Evolutionary conservation across 305 asterid genomes (phyloP).

Genomic region (Rubia peregrina): DNA sequence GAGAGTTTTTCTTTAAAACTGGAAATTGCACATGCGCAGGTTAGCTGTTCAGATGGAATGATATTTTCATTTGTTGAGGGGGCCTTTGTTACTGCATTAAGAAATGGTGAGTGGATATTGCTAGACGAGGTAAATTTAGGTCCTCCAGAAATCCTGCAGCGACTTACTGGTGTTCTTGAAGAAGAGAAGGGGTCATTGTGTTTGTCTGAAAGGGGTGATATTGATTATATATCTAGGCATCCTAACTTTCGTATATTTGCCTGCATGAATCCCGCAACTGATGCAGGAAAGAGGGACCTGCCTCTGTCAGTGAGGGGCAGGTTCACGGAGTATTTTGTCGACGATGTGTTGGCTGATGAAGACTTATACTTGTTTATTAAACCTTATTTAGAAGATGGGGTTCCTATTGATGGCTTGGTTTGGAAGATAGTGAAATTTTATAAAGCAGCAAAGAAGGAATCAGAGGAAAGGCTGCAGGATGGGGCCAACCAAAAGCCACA

Average conservation of each 20-base stretch:
- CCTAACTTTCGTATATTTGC: slow-evolving; percentile 82
- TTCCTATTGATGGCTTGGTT: slow-evolving; percentile 30
- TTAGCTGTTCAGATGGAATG: slow-evolving; percentile 73
- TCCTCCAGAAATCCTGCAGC: slow-evolving; percentile 96
- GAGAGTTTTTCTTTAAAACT: slow-evolving; percentile 51
- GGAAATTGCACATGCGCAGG: slow-evolving; percentile 58
- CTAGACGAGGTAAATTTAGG: slow-evolving; percentile 99
- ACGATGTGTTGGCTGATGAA: slow-evolving; percentile 80
- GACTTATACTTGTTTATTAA: slow-evolving; percentile 69
- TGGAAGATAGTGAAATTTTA: slow-evolving; percentile 60
- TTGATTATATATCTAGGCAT: slow-evolving; percentile 58
- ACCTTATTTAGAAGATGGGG: slow-evolving; percentile 50
- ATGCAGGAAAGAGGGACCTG: slow-evolving; percentile 97
- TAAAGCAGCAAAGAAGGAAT: slow-evolving; percentile 65
- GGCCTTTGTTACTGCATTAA: slow-evolving; percentile 79
- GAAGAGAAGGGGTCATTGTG: slow-evolving; percentile 83
- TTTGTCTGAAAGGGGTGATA: slow-evolving; percentile 95
- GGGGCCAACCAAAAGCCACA: slow-evolving; percentile 99
- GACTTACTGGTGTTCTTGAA: slow-evolving; percentile 87
- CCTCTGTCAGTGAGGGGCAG: slow-evolving; percentile 71
- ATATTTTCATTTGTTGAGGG: slow-evolving; percentile 97
- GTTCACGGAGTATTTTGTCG: slow-evolving; percentile 90
- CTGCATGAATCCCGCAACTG: slow-evolving; percentile 99
- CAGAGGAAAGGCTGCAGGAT: slow-evolving; percentile 90
- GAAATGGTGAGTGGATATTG: slow-evolving; percentile 92